Conservation (phyloP, 2,329 filamentous ascomycete genomes). For the Lomentospora prolificans region DNA sequence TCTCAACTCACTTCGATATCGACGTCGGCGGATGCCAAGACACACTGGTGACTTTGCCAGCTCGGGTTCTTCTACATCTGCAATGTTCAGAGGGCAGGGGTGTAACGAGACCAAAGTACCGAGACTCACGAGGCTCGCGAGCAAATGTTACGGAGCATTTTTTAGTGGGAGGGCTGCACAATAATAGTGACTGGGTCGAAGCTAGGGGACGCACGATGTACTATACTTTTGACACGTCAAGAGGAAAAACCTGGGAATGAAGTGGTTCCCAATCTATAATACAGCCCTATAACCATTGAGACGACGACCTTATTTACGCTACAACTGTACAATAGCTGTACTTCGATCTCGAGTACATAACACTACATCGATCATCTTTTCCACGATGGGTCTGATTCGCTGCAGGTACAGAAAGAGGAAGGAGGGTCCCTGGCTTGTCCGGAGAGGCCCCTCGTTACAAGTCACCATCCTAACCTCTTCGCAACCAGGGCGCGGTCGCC, state of each 20-base stretch:
- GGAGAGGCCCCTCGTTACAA: background rate
- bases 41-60: constrained; percentile 2
- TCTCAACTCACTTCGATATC: background rate
- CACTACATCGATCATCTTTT: background rate
- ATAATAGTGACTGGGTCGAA: background rate
- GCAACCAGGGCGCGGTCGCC: background rate
- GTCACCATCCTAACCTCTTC: background rate
- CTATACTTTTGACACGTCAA: constrained; percentile 1
- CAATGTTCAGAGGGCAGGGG: constrained; percentile 5
- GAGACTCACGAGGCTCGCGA: constrained; percentile 6
- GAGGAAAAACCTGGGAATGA: constrained; percentile 4
- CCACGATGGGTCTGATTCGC: background rate
- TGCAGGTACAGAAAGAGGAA: background rate
- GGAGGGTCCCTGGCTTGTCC: background rate
- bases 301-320: background rate
- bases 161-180: background rate
- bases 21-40: background rate
- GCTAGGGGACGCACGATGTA: background rate
- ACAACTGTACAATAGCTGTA: constrained; percentile 1
- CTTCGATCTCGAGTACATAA: constrained; percentile 3
- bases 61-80: constrained; percentile 4
- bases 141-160: background rate
- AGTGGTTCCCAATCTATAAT: constrained; percentile 4
- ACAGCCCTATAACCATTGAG: constrained; percentile 7
- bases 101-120: constrained; percentile 5